Evolutionary conservation across 768 basidiomycete species (phyloP), one percentile per base, ranked within the genome.

Genomic region (Mycena haematopus): DNA sequence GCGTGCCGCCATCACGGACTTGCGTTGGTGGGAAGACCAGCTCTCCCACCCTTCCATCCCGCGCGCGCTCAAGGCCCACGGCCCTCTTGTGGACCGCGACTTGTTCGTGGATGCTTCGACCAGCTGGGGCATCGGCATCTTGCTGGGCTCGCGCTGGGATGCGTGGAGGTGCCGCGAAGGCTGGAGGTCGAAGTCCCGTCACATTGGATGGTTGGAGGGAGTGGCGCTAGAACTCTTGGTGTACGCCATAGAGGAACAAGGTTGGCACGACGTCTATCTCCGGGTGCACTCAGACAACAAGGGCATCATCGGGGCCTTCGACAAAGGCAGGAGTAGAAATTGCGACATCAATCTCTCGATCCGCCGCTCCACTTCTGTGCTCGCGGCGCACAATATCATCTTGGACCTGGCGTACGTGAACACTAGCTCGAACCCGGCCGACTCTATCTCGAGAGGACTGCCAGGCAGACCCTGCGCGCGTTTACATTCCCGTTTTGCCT

Each of bases 171-270:
- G 67, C 0, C 9, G 10, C 5, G 29, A 24, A 5, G 50, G 29
- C 15, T 73, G 73, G 71, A 62, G 65, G 21, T 19, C 21, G 0
- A 29, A 33, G 1, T 46, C 36, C 1, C 52, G 63, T 5, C 66
- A 70, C 62, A 75, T 75, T n/a, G 65, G 74, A 25, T 75, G 74
- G 73, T 65, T 69, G 6, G 70, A 72, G 42, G 35, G 55, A 0
- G 36, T 71, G 0, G 70, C 64, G 2, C 46, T 58, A 9, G 19
- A 42, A 17, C 40, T 42, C 17, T 3, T 42, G 2, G 19, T 42
- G 14, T 42, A 42, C 40, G 21, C 65, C 0, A 60, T 69, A 2
- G 60, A 60, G 40, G 42, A 56, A 29, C 14, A 21, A 10, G 67
- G 66, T 31, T 61, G 67, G 14, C 21, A 56, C 3, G 70, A 69